These are phyloP conservation scores for Aspergillus pseudoviridinutans DNA, from an alignment of 2,329 filamentous ascomycete species.

Conservation along the genomic window DNA sequence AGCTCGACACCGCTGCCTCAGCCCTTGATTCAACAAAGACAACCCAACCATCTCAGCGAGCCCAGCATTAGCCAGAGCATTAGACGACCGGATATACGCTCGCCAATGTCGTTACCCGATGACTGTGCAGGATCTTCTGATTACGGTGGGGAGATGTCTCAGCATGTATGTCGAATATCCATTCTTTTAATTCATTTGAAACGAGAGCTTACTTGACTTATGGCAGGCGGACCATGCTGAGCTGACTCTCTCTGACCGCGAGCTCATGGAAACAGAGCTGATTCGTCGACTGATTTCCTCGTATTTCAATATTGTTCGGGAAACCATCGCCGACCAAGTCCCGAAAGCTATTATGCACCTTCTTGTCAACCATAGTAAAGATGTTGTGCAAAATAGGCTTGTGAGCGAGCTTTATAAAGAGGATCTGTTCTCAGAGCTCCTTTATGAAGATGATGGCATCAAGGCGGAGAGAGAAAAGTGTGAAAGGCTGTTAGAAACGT, in stretches of 20 bases:
- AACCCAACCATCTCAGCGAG: constrained; percentile 75
- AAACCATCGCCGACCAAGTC: constrained; percentile 97
- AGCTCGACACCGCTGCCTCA: constrained; percentile 42
- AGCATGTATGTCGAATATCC: constrained; percentile 45
- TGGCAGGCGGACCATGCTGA: constrained; percentile 55
- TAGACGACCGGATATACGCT: constrained; percentile 56
- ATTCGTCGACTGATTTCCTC: constrained; percentile 95
- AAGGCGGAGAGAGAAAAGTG: constrained; percentile 99
- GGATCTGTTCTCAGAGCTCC: constrained; percentile 79
- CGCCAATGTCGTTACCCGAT: constrained; percentile 43
- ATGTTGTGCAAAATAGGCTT: constrained; percentile 93
- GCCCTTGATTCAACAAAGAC: constrained; percentile 49
- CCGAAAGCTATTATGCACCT: constrained; percentile 99
- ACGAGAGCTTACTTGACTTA: constrained; percentile 3
- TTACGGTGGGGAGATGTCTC: constrained; percentile 40
- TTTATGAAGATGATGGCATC: constrained; percentile 96
- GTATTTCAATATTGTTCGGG: constrained; percentile 98
- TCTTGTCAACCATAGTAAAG: constrained; percentile 96
- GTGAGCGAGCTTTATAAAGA: constrained; percentile 96
- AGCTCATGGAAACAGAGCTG: constrained; percentile 95
- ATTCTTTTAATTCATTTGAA: background rate
- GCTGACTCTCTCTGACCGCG: constrained; percentile 87
- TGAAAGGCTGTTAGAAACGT: constrained; percentile 90
- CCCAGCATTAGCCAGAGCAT: constrained; percentile 81
- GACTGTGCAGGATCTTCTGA: constrained; percentile 37